Conservation (phyloP, 306 rosid genomes). For the Oemleria cerasiformis region DNA sequence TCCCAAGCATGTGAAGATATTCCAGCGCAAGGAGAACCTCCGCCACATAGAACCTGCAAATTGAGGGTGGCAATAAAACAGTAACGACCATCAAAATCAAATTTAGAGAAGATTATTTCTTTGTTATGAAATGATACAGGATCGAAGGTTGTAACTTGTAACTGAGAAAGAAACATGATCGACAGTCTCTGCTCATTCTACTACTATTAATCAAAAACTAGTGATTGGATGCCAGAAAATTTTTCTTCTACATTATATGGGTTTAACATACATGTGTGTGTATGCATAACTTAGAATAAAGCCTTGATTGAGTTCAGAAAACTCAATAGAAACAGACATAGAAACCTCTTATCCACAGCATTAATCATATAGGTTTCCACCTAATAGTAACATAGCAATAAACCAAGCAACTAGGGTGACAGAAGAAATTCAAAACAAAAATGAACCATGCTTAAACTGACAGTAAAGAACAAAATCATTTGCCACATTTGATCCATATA, state of each 20-base stretch:
- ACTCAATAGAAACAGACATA: conserved; percentile 6
- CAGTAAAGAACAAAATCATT: neutral
- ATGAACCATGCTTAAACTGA: neutral
- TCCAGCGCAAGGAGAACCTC: conserved; percentile 56
- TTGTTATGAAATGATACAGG: neutral
- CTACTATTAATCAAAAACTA: neutral
- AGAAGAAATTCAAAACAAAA: neutral
- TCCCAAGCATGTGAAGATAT: conserved; percentile 62
- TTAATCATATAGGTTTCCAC: neutral
- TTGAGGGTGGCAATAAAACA: neutral
- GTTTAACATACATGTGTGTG: neutral
- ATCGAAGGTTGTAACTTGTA: neutral
- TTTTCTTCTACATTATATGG: too few relatives aligned
- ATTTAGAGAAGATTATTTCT: conserved; percentile 3
- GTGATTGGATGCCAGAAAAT: too few relatives aligned
- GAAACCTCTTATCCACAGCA: neutral
- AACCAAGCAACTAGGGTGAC: neutral
- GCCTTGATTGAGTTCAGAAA: conserved; percentile 1
- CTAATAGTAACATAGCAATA: neutral
- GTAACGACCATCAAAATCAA: neutral
- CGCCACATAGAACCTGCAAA: conserved; percentile 51
- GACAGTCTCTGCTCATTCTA: neutral
- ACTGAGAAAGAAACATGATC: neutral
- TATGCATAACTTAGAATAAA: neutral
- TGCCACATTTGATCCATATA: neutral